Conservation (phyloP, 2,329 filamentous ascomycete genomes). For the Clonostachys rhizophaga region DNA sequence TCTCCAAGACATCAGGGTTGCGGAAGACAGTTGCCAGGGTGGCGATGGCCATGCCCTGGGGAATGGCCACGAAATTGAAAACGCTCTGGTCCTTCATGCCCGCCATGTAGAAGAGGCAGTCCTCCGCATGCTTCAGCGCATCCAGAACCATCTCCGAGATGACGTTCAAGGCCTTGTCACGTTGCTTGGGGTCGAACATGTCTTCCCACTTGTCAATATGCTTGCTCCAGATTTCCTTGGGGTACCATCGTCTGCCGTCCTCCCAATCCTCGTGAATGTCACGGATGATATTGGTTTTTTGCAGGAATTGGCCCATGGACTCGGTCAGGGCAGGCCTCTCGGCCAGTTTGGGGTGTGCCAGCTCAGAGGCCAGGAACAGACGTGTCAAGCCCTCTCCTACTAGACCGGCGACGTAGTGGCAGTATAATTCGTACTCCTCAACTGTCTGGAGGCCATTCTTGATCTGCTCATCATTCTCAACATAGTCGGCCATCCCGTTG, state of each 20-base stretch:
- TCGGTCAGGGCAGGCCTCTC: constrained; percentile 78
- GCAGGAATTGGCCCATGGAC: constrained; percentile 95
- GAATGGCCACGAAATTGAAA: constrained; percentile 98
- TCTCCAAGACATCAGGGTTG: constrained; percentile 80
- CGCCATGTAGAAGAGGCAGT: constrained; percentile 97
- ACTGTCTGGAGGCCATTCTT: constrained; percentile 76
- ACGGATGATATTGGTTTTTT: constrained; percentile 98
- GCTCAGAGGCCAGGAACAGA: constrained; percentile 80
- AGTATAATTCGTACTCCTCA: constrained; percentile 92
- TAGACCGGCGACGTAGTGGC: constrained; percentile 97
- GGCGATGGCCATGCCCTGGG: constrained; percentile 95
- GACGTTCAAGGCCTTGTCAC: constrained; percentile 74
- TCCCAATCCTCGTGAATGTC: constrained; percentile 87
- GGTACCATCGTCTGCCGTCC: constrained; percentile 89
- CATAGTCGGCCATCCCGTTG: constrained; percentile 97
- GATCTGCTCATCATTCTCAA: constrained; percentile 76
- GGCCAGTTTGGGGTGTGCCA: constrained; percentile 81
- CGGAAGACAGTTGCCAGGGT: constrained; percentile 89
- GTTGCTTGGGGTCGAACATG: constrained; percentile 77
- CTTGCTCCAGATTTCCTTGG: constrained; percentile 95
- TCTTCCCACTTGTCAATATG: constrained; percentile 88
- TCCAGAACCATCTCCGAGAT: constrained; percentile 93
- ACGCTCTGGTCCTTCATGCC: constrained; percentile 93
- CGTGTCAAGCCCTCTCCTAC: constrained; percentile 91
- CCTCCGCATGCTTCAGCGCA: constrained; percentile 79